phyloP scores from a whole-genome alignment of 1,284 basidiomycete genomes.

The Ceratobasidium sp. region DNA sequence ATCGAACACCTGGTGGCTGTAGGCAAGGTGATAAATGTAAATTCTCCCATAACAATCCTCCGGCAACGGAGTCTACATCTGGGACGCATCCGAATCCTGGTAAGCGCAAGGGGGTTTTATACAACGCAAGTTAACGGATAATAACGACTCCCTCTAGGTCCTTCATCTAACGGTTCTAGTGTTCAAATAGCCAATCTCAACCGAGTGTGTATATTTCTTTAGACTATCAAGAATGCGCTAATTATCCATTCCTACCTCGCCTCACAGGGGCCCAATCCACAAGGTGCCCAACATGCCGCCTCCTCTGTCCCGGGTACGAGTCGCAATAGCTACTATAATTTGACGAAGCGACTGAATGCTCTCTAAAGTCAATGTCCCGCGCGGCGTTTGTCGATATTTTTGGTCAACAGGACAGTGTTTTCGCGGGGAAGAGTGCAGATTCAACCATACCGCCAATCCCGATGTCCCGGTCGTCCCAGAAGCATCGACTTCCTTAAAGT shows the following conservation, averaged over 20 bases:
- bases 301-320: background rate
- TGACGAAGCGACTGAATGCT: slow-evolving; percentile 7
- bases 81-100: background rate
- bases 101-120: background rate
- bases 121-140: too few relatives aligned
- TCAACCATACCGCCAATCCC: slow-evolving; percentile 58
- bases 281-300: too few relatives aligned
- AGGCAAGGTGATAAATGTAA: slow-evolving; percentile 40
- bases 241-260: too few relatives aligned
- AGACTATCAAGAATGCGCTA: too few relatives aligned
- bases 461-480: slow-evolving; percentile 30
- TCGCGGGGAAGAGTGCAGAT: slow-evolving; percentile 65
- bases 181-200: background rate
- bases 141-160: background rate
- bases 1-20: slow-evolving; percentile 40
- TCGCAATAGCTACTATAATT: background rate
- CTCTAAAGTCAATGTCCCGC: slow-evolving; percentile 54
- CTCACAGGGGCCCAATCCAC: too few relatives aligned
- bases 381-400: slow-evolving; percentile 65
- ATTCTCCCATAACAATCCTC: slow-evolving; percentile 30
- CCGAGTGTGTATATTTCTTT: too few relatives aligned
- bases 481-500: slow-evolving; percentile 4
- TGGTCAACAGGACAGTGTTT: slow-evolving; percentile 68
- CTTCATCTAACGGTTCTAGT: background rate
- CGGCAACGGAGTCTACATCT: background rate